Base-by-base conservation (phyloP, 2,329 filamentous ascomycete species). In the Sordariomycetes sp. region DNA sequence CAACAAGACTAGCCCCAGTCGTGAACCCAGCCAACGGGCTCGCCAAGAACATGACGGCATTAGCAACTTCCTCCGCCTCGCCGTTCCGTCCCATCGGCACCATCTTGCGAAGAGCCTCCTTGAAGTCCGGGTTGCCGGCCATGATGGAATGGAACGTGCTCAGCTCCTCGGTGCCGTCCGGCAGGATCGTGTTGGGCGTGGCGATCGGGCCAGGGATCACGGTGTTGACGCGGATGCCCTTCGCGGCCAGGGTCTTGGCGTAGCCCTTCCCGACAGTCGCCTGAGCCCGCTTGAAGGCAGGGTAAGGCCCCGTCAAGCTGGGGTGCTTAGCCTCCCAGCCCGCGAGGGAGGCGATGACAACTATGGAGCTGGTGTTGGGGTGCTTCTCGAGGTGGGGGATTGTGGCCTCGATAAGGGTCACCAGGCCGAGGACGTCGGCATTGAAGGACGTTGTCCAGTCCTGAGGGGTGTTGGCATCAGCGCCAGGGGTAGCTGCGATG, bases 321-420 rank as follows among this genome's bases (percentile, higher is more conserved):
- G 35, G 34, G 3, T 44, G 40, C 3, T 32, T 34, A 1, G 43
- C 30, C 8, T 47, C 42, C 6, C 44, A 49, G 0, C 49, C 48
- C 2, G 49, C 46, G 11, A 46, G 34, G 1, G 49, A 51, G 5
- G 43, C 45, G 3, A 49, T 42, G 3, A 51, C 44, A 1, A 50
- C 21, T 3, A 51, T 47, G 1, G 49, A 51, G 12, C 44, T 45
- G 10, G 34, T 25, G 1, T 42, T 45, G 2, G 37, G 34, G 45
- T 12, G 46, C 44, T 48, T 8, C 1, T 8, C 2, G 23, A 0
- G 8, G 3, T 35, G 17, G 18, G 12, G 27, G 8, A 30, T n/a
- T 12, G 29, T 18, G 12, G 29, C 5, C 6, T 30, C 29, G 17
- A 30, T 30, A 7, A 30, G 4, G 6, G 29, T 30, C 14, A 15